phyloP scores from a whole-genome alignment of 75 land plant species.

The Adiantum capillusveneris region DNA sequence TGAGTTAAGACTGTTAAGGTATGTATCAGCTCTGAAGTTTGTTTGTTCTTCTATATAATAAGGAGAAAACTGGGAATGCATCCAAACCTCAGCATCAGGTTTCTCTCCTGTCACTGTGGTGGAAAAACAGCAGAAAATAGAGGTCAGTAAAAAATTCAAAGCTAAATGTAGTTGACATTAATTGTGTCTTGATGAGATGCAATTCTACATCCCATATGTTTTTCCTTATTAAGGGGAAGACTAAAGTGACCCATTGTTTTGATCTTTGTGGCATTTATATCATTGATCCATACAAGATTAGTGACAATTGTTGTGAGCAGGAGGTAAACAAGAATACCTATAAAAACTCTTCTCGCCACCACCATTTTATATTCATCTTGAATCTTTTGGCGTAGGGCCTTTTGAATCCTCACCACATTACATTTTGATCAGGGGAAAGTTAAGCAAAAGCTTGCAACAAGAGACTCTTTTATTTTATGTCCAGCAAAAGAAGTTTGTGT shows the following conservation, averaged over 20 bases:
- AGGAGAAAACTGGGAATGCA: neutral
- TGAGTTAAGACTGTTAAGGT: no score
- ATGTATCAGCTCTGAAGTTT: no score
- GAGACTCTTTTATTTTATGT: no score
- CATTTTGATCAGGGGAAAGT: no score
- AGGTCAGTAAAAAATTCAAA: no score
- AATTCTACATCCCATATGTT: no score
- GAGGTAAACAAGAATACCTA: slow-evolving; percentile 37
- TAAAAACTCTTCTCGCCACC: slow-evolving; percentile 78
- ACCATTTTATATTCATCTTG: slow-evolving; percentile 81
- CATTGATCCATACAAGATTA: neutral
- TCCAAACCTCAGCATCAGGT: slow-evolving; percentile 74
- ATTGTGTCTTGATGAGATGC: no score
- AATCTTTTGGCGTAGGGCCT: slow-evolving; percentile 63
- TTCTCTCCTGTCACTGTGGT: slow-evolving; percentile 59
- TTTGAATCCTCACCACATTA: slow-evolving; percentile 6
- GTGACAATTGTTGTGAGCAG: neutral
- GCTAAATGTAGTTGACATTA: no score
- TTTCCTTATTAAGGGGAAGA: no score
- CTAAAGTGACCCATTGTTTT: neutral
- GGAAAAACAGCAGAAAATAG: neutral
- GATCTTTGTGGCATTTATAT: neutral
- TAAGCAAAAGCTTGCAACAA: no score
- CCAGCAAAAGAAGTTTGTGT: no score
- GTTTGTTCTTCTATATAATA: no score